These are phyloP conservation scores for Urtica urens DNA, from an alignment of 306 rosid genomes.

Conservation along the genomic window DNA sequence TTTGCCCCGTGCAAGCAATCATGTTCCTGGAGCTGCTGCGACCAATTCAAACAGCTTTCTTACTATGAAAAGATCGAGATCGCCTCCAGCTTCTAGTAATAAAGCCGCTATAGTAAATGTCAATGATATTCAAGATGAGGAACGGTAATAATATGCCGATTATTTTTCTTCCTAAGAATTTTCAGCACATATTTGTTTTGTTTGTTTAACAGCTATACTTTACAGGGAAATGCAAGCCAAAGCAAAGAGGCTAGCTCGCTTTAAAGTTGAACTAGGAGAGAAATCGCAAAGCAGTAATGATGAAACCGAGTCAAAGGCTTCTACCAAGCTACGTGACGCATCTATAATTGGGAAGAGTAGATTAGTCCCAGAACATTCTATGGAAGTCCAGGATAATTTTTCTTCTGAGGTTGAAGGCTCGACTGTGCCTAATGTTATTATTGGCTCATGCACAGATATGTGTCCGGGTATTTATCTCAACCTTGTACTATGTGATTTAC, in stretches of 20 bases:
- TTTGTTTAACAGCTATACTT: constrained; percentile 10
- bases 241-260: constrained; percentile 90
- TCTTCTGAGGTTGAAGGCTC: constrained; percentile 44
- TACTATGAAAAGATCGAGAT: constrained; percentile 66
- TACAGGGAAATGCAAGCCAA: constrained; percentile 76
- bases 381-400: constrained; percentile 34
- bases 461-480: constrained; percentile 69
- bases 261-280: constrained; percentile 65
- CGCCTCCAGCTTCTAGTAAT: constrained; percentile 47
- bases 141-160: constrained; percentile 44
- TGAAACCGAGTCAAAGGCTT: constrained; percentile 29
- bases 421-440: constrained; percentile 45
- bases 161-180: neutral
- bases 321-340: constrained; percentile 26
- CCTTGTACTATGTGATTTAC: too few relatives aligned
- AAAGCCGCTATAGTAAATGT: constrained; percentile 36
- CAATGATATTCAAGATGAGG: constrained; percentile 40
- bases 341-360: constrained; percentile 31
- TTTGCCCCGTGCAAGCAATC: constrained; percentile 15
- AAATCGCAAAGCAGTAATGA: constrained; percentile 33
- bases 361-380: constrained; percentile 23
- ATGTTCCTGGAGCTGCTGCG: constrained; percentile 17
- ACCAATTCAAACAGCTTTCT: constrained; percentile 23
- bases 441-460: constrained; percentile 86
- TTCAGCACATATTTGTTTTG: constrained; percentile 4